Evolutionary conservation across 2,329 filamentous ascomycete species (phyloP), one percentile per base, ranked within the genome.

Genomic region (Mycosphaerella arachidis): DNA sequence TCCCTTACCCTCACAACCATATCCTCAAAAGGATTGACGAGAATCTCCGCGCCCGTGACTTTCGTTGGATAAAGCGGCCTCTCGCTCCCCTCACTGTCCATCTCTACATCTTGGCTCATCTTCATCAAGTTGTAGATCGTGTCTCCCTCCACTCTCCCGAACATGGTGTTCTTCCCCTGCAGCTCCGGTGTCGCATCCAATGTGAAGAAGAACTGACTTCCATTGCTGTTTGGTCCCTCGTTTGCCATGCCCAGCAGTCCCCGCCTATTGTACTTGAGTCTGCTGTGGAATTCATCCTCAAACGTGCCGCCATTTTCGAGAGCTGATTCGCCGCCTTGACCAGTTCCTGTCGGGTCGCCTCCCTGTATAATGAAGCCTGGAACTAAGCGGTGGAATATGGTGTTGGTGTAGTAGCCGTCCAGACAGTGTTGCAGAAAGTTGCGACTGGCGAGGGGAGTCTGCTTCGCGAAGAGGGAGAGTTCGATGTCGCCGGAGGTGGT

Each of bases 221-320:
- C 90, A 77, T 97, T 97, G 57, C 90, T 90, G 70, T 92, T 82
- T 31, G 84, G 83, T 50, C 92, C 88, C 62, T 90, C 88, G 75
- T 97, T 97, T 30, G 94, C 94, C 92, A 97, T 97, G n/a, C 90
- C 94, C 68, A 99, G 77, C 68, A 97, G 77, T 0, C 94, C 94
- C 61, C 94, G 83, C 52, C 94, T 83, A 69, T 95, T 97, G 80
- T 94, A 97, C 74, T 95, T 95, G 66, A 99, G 80, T 33, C 94
- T 84, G 68, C 88, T 91, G 75, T 97, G 93, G 66, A 97, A 89
- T 73, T 99, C 94, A 78, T 97, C 93, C 46, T 86, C 85, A 68
- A 96, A 91, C 45, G 89, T 80, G 58, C 87, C 87, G 70, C 90
- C 90, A 74, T 91, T 88, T 78, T 96, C 89, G 77, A 92, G 95